These are phyloP conservation scores for Cunninghamia lanceolata DNA, from an alignment of 75 land plant species.

Conservation along the genomic window DNA sequence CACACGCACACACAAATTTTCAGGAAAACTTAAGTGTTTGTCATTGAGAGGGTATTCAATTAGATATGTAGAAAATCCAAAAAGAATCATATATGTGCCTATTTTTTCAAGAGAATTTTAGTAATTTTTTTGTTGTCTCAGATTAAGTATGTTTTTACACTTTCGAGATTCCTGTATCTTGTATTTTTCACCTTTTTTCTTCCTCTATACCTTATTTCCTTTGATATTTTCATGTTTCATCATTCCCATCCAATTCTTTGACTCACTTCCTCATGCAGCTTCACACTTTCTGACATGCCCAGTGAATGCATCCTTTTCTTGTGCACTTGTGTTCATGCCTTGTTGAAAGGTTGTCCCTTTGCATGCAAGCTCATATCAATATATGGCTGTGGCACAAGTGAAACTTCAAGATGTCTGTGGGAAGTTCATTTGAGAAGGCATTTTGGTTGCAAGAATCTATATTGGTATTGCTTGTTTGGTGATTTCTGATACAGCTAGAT, in stretches of 20 bases:
- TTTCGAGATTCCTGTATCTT: not conserved
- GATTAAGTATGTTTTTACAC: not conserved
- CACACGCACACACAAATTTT: no score
- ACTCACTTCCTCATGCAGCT: not conserved
- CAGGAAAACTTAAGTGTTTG: no score
- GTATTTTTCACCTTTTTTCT: not conserved
- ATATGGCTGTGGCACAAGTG: not conserved
- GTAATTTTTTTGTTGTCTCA: not conserved
- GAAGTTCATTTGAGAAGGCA: not conserved
- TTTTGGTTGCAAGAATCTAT: not conserved
- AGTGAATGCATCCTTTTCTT: not conserved
- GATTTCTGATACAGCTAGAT: not conserved
- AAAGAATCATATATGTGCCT: not conserved
- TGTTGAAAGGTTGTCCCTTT: not conserved
- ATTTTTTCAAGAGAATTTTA: not conserved
- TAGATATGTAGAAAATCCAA: no score
- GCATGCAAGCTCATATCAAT: not conserved
- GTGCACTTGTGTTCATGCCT: not conserved
- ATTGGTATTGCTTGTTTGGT: not conserved
- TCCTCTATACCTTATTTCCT: not conserved
- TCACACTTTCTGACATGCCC: not conserved
- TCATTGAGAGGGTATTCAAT: no score
- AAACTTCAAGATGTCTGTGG: not conserved
- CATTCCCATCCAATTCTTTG: not conserved
- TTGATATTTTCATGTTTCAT: not conserved